Conservation (phyloP, 2,329 filamentous ascomycete genomes). For the Dactylellina leptospora region DNA sequence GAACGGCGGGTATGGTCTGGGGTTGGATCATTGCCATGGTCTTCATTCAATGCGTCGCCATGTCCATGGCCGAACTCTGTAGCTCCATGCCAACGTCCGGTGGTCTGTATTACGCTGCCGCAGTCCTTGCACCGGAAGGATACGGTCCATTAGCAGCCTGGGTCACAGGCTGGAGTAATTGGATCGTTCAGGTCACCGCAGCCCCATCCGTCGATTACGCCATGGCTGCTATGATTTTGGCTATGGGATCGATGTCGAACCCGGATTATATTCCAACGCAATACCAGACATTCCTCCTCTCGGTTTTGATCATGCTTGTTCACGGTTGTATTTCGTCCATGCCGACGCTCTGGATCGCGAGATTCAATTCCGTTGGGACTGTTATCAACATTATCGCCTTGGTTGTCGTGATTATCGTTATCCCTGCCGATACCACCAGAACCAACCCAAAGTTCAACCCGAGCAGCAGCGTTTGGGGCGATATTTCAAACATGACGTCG, state of each 20-base stretch:
- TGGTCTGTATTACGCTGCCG: conserved; percentile 77
- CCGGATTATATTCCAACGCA: conserved; percentile 71
- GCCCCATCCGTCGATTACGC: conserved; percentile 74
- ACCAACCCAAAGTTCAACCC: conserved; percentile 69
- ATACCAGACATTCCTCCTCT: conserved; percentile 75
- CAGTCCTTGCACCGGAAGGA: conserved; percentile 71
- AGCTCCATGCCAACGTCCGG: conserved; percentile 77
- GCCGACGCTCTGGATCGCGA: conserved; percentile 75
- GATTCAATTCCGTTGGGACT: conserved; percentile 75
- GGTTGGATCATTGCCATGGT: conserved; percentile 78
- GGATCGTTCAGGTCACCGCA: conserved; percentile 72
- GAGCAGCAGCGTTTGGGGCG: conserved; percentile 70
- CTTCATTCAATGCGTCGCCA: conserved; percentile 75
- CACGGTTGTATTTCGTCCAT: conserved; percentile 74
- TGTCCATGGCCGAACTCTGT: conserved; percentile 75
- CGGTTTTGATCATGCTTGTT: conserved; percentile 72
- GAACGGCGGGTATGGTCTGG: conserved; percentile 75
- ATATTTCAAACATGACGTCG: conserved; percentile 72
- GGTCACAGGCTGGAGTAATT: conserved; percentile 76
- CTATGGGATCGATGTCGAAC: conserved; percentile 73
- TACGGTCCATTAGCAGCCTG: conserved; percentile 74
- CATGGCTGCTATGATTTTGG: conserved; percentile 74
- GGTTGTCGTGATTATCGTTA: conserved; percentile 73
- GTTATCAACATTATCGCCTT: conserved; percentile 76
- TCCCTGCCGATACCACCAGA: conserved; percentile 67